phyloP scores from a whole-genome alignment of 805 yeast genomes.

The Scheffersomyces stipitis region DNA sequence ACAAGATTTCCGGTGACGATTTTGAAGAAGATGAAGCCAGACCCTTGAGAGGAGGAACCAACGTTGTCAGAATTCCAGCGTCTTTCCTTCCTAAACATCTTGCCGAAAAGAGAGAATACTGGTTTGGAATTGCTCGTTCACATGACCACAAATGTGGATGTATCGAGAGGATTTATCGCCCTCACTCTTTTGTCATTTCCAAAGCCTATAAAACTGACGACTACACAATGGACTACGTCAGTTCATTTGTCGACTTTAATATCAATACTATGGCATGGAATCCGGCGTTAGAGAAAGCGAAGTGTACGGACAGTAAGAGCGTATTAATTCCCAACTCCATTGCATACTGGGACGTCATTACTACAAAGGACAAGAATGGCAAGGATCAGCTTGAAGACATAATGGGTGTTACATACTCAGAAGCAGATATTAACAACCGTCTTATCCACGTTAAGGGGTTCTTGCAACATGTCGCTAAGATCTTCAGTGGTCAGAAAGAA shows the following conservation, averaged over 20 bases:
- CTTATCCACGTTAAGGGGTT: slow-evolving; percentile 26
- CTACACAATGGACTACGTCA: slow-evolving; percentile 23
- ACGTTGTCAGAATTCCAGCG: neutral
- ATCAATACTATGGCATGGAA: slow-evolving; percentile 29
- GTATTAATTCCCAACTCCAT: slow-evolving; percentile 35
- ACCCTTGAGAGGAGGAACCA: neutral
- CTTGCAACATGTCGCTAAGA: slow-evolving; percentile 8
- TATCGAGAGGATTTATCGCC: slow-evolving; percentile 12
- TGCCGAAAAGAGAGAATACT: neutral
- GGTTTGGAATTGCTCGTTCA: slow-evolving; percentile 7
- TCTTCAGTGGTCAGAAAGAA: neutral
- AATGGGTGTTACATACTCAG: slow-evolving; percentile 27
- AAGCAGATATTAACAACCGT: slow-evolving; percentile 27
- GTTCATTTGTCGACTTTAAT: slow-evolving; percentile 34
- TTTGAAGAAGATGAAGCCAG: neutral
- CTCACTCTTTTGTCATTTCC: slow-evolving; percentile 16
- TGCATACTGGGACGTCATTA: slow-evolving; percentile 22
- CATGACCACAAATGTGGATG: slow-evolving; percentile 17
- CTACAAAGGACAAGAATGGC: slow-evolving; percentile 1
- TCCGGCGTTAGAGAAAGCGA: neutral
- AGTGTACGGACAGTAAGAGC: slow-evolving; percentile 18
- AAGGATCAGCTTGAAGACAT: slow-evolving; percentile 16
- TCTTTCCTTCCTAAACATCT: neutral
- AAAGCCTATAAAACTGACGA: slow-evolving; percentile 3
- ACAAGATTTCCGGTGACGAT: neutral